Conservation (phyloP, 768 basidiomycete genomes). For the Candolleomyces aberdarensis region DNA sequence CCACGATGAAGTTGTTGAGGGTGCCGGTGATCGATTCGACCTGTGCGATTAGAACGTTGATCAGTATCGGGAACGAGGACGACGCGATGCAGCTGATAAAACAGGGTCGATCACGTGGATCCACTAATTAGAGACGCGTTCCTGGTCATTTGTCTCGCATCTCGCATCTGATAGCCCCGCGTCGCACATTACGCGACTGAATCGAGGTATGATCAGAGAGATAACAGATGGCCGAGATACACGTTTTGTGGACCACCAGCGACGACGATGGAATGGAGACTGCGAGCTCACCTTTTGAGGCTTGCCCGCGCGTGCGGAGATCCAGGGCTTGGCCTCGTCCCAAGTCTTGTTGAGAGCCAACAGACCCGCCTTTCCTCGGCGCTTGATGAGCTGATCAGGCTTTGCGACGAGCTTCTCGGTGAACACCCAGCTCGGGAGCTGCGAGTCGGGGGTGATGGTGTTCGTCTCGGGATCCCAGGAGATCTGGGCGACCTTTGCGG, state of each 20-base stretch:
- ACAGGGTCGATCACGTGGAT: slow-evolving; percentile 21
- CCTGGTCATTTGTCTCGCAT: background rate
- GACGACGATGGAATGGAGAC: slow-evolving; percentile 8
- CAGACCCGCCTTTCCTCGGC: slow-evolving; percentile 96
- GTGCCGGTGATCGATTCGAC: slow-evolving; percentile 95
- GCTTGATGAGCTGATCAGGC: slow-evolving; percentile 99
- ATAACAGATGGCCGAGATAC: background rate
- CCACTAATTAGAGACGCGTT: slow-evolving; percentile 13
- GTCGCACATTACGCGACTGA: background rate
- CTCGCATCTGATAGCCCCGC: background rate
- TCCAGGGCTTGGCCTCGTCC: slow-evolving; percentile 87
- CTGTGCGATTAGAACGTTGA: slow-evolving; percentile 36
- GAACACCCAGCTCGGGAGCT: slow-evolving; percentile 79
- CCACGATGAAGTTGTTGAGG: slow-evolving; percentile 95
- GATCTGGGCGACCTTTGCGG: slow-evolving; percentile 81
- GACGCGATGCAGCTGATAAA: background rate
- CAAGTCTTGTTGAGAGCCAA: slow-evolving; percentile 92
- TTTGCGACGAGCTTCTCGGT: slow-evolving; percentile 89
- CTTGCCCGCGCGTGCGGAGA: slow-evolving; percentile 85
- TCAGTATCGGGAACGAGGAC: background rate
- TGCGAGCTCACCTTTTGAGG: slow-evolving; percentile 70
- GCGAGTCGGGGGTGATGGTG: slow-evolving; percentile 46
- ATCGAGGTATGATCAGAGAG: background rate
- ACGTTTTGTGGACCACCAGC: background rate
- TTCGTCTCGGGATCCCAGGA: slow-evolving; percentile 76